These are phyloP conservation scores for Chlorella variabilis DNA, from an alignment of 163 green algal genomes.

Conservation along the genomic window DNA sequence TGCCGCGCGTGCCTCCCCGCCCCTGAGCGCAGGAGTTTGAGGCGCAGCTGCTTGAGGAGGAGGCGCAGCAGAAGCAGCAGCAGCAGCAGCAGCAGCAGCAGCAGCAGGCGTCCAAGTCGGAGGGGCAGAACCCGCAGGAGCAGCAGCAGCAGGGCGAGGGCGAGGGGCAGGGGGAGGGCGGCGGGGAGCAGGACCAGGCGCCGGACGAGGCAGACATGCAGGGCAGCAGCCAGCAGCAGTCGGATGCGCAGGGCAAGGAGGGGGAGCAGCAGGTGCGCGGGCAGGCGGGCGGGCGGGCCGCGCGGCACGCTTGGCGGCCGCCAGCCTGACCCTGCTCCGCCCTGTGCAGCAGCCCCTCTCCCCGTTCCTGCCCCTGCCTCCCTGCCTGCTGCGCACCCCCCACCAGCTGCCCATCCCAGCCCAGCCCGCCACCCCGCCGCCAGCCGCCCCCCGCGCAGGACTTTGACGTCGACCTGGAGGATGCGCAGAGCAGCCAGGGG, in stretches of 20 bases:
- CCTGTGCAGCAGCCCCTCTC: no score
- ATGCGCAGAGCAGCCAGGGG: conserved; percentile 41
- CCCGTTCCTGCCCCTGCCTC: no score
- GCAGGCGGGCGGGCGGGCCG: not conserved
- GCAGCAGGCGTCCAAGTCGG: conserved; percentile 36
- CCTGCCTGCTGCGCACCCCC: no score
- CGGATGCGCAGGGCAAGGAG: conserved; percentile 10
- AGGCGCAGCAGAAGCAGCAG: conserved; percentile 59
- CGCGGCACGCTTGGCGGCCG: no score
- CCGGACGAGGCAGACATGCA: conserved; percentile 15
- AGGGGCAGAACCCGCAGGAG: conserved; percentile 11
- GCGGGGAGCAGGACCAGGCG: conserved; percentile 34
- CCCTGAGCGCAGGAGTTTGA: conserved; percentile 76
- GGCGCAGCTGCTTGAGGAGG: conserved; percentile 57
- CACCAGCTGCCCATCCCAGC: no score
- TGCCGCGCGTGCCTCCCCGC: no score
- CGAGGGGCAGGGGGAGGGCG: conserved; percentile 14
- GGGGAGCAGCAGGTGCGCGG: conserved; percentile 13
- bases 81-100: conserved; percentile 55
- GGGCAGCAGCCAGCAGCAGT: conserved; percentile 29
- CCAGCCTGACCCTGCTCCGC: not conserved
- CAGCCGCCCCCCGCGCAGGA: conserved; percentile 50
- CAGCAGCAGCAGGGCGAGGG: conserved; percentile 40
- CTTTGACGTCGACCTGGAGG: conserved; percentile 53
- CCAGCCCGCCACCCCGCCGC: no score